Percentiles rank a stretch among this genome's conserved stretches.
phyloP scores from a whole-genome alignment of 129 eudicot species.

The Arctium minus region DNA sequence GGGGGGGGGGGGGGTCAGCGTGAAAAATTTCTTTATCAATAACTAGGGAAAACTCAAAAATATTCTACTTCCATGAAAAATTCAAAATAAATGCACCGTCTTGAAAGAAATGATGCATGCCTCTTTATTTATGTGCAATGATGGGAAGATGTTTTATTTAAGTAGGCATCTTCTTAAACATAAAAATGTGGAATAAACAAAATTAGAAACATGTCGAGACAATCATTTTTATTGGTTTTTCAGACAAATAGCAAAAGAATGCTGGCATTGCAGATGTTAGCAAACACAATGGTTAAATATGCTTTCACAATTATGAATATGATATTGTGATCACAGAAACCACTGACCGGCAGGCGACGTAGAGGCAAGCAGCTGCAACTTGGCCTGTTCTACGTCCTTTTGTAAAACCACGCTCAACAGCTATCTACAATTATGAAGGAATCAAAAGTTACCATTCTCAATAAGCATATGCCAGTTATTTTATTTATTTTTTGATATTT shows the following conservation, averaged over 20 bases:
- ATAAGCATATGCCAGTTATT: neutral
- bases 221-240: neutral
- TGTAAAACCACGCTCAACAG: constrained; percentile 51
- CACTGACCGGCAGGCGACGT: constrained; percentile 63
- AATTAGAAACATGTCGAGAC: neutral
- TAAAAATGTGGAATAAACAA: neutral
- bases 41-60: neutral
- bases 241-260: neutral
- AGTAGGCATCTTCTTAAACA: neutral
- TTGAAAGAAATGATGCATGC: neutral
- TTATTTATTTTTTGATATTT: neutral
- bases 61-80: neutral
- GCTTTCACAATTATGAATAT: neutral
- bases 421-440: constrained; percentile 37
- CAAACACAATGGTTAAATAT: neutral
- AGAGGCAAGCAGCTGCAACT: constrained; percentile 70
- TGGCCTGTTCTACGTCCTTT: constrained; percentile 48
- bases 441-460: neutral
- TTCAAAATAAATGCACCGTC: neutral
- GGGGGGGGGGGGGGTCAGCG: too few relatives aligned
- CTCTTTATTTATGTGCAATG: neutral
- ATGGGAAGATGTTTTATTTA: neutral
- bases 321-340: neutral
- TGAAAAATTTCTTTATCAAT: neutral
- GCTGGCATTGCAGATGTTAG: neutral